These are phyloP conservation scores for Uronychia setigera DNA, from an alignment of 73 alveolate genomes.

Conservation along the genomic window DNA sequence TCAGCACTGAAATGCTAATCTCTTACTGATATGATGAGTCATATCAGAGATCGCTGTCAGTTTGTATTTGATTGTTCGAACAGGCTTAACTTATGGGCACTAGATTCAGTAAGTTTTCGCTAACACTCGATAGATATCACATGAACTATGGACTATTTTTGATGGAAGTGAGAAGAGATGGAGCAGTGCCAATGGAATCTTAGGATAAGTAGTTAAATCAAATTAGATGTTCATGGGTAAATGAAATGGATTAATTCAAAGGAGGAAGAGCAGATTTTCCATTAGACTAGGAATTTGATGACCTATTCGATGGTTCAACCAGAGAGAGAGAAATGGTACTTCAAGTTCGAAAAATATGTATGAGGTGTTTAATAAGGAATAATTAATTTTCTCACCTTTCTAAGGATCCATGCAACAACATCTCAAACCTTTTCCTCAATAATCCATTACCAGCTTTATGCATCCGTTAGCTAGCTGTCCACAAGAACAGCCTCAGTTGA, in stretches of 20 bases:
- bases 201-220: background rate
- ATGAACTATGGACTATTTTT: conserved; percentile 30
- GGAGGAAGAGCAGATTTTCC: background rate
- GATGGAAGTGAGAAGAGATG: conserved; percentile 30
- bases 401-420: no score
- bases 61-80: background rate
- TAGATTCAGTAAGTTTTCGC: background rate
- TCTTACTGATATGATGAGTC: background rate
- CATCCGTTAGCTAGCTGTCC: no score
- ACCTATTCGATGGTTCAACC: background rate
- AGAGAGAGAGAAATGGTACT: background rate
- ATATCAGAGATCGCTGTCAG: background rate
- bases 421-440: no score
- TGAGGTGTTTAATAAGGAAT: background rate
- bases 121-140: background rate
- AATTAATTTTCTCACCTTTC: no score
- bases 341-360: background rate
- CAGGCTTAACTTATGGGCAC: background rate
- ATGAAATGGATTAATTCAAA: background rate
- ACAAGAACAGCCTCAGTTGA: no score
- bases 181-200: background rate
- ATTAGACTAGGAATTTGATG: background rate
- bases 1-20: background rate
- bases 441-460: no score
- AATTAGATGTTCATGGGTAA: background rate